Percentiles rank a stretch among this genome's conserved stretches.
Conservation (phyloP, 768 basidiomycete species). For the Sporobolomyces pararoseus region DNA sequence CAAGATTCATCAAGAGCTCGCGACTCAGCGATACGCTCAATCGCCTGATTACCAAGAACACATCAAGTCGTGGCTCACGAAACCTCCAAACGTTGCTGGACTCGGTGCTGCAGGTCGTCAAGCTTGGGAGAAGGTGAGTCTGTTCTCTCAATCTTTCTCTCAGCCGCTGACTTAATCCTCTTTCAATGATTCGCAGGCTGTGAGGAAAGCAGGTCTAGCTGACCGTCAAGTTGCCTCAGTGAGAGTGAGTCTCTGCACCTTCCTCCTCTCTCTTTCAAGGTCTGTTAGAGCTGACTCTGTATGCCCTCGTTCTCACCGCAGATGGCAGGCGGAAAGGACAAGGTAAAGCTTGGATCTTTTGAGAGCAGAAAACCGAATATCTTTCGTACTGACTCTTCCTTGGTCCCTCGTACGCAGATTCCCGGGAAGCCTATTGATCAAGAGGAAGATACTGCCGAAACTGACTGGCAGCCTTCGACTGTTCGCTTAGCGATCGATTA, state of each 20-base stretch:
- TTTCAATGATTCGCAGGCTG: slow-evolving; percentile 1
- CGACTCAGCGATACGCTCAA: slow-evolving; percentile 5
- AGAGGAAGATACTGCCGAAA: neutral
- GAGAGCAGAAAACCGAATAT: neutral
- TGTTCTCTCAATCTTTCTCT: neutral
- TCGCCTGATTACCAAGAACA: slow-evolving; percentile 27
- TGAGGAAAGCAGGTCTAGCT: neutral
- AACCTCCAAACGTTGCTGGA: slow-evolving; percentile 27
- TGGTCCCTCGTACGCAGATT: slow-evolving; percentile 8
- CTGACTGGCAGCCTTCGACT: neutral
- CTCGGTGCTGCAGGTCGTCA: slow-evolving; percentile 19
- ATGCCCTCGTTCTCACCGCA: neutral
- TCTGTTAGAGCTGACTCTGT: neutral
- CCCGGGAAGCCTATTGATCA: slow-evolving; percentile 29
- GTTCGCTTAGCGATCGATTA: slow-evolving; percentile 1
- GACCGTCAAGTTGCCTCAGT: slow-evolving; percentile 12
- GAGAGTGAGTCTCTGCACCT: neutral
- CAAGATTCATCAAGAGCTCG: slow-evolving; percentile 23
- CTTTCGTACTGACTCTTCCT: neutral
- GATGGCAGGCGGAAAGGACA: slow-evolving; percentile 31
- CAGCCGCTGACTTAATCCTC: neutral
- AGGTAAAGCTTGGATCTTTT: slow-evolving; percentile 4
- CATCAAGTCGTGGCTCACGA: slow-evolving; percentile 26
- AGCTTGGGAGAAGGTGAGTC: slow-evolving; percentile 30
- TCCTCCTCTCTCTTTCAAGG: neutral